Conservation (phyloP, 2,329 filamentous ascomycete genomes). For the Beauveria asiatica region DNA sequence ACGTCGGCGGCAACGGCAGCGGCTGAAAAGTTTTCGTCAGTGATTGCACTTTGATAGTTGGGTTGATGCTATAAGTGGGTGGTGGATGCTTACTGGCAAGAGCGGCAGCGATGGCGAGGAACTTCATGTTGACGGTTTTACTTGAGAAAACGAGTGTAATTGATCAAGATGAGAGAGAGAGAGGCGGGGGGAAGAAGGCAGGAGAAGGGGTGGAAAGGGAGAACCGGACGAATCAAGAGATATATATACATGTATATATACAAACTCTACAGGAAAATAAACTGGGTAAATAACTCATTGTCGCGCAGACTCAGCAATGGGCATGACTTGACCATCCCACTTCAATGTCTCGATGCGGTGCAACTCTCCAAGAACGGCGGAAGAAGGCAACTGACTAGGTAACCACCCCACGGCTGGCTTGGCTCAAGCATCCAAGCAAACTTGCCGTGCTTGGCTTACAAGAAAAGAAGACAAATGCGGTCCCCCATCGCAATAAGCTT, state of each 20-base stretch:
- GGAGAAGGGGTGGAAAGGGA: neutral
- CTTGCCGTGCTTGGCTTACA: neutral
- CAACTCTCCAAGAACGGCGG: neutral
- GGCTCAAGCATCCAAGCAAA: no score
- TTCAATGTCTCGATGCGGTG: no score
- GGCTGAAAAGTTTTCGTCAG: neutral
- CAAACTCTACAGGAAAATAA: neutral
- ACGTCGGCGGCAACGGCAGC: neutral
- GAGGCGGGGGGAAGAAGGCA: neutral
- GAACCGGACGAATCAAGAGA: neutral
- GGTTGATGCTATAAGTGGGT: no score
- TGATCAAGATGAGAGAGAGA: neutral
- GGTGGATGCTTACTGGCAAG: neutral
- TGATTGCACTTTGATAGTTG: neutral
- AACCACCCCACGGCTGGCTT: neutral
- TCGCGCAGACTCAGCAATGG: neutral
- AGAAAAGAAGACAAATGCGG: neutral
- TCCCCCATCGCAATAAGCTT: no score
- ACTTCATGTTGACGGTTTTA: neutral
- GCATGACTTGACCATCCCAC: no score
- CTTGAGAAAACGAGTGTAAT: neutral
- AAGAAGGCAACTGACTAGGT: neutral
- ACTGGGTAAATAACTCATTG: neutral
- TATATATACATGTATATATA: neutral
- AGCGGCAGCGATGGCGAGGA: slow-evolving; percentile 1